Percentiles rank a stretch among this genome's conserved stretches.
Evolutionary conservation across 2,329 filamentous ascomycete species (phyloP).

Genomic region (Aspergillus sp.): DNA sequence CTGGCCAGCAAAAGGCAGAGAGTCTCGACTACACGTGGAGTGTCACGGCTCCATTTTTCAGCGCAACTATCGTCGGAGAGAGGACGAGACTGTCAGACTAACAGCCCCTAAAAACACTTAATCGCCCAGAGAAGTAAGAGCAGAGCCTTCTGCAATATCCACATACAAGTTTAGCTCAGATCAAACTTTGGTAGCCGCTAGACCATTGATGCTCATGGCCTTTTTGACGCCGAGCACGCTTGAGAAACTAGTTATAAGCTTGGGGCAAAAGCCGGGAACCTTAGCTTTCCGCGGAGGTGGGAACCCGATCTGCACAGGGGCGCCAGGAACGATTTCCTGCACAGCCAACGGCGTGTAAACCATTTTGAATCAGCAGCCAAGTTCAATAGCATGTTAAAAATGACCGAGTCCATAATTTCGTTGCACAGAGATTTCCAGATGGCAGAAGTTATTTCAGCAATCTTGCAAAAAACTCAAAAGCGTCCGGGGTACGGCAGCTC

Average conservation of each 20-base stretch:
- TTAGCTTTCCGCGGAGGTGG: slow-evolving; percentile 20
- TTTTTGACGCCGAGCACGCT: slow-evolving; percentile 7
- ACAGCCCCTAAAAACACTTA: slow-evolving; percentile 3
- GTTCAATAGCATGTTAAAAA: background rate
- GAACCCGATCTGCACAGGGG: slow-evolving; percentile 20
- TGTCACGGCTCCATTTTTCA: slow-evolving; percentile 8
- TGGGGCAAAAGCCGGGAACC: slow-evolving; percentile 18
- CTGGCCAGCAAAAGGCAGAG: background rate
- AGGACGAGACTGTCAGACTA: slow-evolving; percentile 4
- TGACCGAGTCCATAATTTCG: background rate
- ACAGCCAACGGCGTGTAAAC: slow-evolving; percentile 11
- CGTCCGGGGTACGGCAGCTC: slow-evolving; percentile 3
- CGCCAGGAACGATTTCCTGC: background rate
- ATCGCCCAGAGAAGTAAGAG: slow-evolving; percentile 7
- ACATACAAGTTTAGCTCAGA: background rate
- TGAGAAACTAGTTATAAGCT: slow-evolving; percentile 17
- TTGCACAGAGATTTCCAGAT: background rate
- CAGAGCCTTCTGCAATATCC: slow-evolving; percentile 7
- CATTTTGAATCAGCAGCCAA: background rate
- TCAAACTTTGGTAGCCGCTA: slow-evolving; percentile 2
- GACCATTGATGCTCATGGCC: slow-evolving; percentile 13
- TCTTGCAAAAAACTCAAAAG: background rate
- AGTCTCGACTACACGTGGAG: background rate
- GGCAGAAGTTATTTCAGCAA: background rate
- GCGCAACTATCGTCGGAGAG: slow-evolving; percentile 15